Conservation (phyloP, 345 rosid genomes). For the Eucalyptus virginea region DNA sequence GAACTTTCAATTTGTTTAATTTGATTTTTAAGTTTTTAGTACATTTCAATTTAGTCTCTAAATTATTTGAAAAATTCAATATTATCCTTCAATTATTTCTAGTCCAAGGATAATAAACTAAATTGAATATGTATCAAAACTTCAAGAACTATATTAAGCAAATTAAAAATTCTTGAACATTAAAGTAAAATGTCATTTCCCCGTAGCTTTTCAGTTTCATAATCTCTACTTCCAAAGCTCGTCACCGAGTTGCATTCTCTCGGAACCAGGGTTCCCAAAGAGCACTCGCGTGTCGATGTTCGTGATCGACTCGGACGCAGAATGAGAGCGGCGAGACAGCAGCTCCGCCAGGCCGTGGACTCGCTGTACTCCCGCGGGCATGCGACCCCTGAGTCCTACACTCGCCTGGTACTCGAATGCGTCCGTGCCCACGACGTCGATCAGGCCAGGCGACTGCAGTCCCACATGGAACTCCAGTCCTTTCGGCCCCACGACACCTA, state of each 20-base stretch:
- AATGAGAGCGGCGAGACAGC: constrained; percentile 16
- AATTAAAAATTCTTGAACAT: accelerated
- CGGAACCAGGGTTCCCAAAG: neutral
- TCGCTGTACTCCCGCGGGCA: constrained; percentile 11
- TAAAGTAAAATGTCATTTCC: neutral
- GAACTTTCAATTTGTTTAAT: no score
- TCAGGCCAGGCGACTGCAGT: constrained; percentile 31
- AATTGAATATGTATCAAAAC: no score
- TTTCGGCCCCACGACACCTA: constrained; percentile 21
- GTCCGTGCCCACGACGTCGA: constrained; percentile 26
- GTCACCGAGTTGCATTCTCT: neutral
- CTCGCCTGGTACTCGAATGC: constrained; percentile 36
- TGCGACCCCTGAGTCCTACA: constrained; percentile 22
- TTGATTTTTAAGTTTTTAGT: accelerated
- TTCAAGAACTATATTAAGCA: accelerated
- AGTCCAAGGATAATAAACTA: accelerated
- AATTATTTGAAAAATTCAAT: no score
- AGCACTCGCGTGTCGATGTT: neutral
- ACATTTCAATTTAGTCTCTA: no score
- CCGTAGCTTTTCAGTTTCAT: neutral
- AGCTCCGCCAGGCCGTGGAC: constrained; percentile 34
- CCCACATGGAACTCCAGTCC: constrained; percentile 37
- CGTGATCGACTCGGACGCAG: neutral
- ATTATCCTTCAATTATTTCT: no score
- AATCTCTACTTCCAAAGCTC: neutral